Evolutionary conservation across 768 basidiomycete species (phyloP), one percentile per base, ranked within the genome.

Genomic region (Tylopilus cervinicoccineus): DNA sequence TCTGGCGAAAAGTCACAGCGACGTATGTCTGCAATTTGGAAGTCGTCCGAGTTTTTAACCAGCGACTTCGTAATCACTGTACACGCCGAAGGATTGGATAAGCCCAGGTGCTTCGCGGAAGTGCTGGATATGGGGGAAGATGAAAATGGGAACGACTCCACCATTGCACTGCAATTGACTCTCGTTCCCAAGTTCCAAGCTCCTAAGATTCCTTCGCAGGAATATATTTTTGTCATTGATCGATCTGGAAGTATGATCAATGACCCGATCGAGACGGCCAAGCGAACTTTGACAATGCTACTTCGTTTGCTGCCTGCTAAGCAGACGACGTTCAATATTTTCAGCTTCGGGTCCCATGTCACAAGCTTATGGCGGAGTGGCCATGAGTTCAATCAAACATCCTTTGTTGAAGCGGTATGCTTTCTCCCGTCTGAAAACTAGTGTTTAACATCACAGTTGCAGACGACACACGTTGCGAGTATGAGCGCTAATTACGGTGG

Each of bases 171-270:
- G 66, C 79, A 78, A 33, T 58, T 82, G 28, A 76, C 74, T 0
- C 57, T 84, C n/a, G 72, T 84, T 5, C 80, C 82, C 1, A 75
- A 72, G 36, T 76, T 77, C 49, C 58, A 67, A 17, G 55, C 80
- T 4, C 71, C 73, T 1, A 68, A 69, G 1, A 56, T 79, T 1
- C 49, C 50, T 11, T 57, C 66, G 0, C 80, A 81, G 43, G 83
- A 84, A 48, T 84, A 77, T 46, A 64, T 85, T 0, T 85, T 85
- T 51, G 47, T 85, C 7, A 66, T 85, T 11, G 83, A 85, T 52
- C 66, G 81, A 39, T 80, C 76, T 17, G 75, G 77, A 0, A 81
- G 78, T 42, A 84, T 84, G 83, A 0, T 0, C 0, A 61, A 60
- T 20, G 33, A 22, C 11, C 57, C 75, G 6, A 76, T 83, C 3